Evolutionary conservation across 257 asterid species (phyloP).

Genomic region (Ophiorrhiza pumila): DNA sequence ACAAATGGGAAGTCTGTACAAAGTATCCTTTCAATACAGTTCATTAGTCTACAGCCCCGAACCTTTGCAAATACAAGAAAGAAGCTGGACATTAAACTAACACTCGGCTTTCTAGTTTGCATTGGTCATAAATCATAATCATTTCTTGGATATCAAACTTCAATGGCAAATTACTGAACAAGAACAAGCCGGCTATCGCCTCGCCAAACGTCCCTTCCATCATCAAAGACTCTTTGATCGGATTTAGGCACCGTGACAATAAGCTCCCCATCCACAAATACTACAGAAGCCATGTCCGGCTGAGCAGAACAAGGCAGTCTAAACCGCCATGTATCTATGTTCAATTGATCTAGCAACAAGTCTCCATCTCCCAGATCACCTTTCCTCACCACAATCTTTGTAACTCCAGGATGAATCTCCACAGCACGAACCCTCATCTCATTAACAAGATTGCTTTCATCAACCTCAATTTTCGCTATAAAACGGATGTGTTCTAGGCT

Average conservation of each 20-base stretch:
- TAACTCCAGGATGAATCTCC: constrained; percentile 68
- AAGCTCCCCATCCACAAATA: constrained; percentile 36
- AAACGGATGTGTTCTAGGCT: constrained; percentile 48
- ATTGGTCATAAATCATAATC: no score
- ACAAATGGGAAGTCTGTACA: neutral
- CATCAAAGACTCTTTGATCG: constrained; percentile 22
- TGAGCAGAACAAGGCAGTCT: constrained; percentile 44
- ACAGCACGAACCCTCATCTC: constrained; percentile 49
- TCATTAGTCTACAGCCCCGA: neutral
- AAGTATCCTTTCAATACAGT: neutral
- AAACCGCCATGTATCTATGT: constrained; percentile 60
- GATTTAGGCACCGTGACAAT: constrained; percentile 59
- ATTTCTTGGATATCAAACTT: neutral
- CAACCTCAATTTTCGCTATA: constrained; percentile 27
- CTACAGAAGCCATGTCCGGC: constrained; percentile 54
- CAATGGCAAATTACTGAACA: constrained; percentile 32
- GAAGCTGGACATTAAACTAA: neutral
- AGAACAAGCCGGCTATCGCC: constrained; percentile 33
- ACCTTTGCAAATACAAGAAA: neutral
- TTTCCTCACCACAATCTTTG: constrained; percentile 59
- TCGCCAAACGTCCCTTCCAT: constrained; percentile 33
- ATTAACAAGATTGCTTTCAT: neutral
- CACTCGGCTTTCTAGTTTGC: no score
- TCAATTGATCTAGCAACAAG: constrained; percentile 44
- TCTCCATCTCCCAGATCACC: constrained; percentile 13